Base-by-base conservation (phyloP, 129 eudicot genomes). In the Tanacetum coccineum region DNA sequence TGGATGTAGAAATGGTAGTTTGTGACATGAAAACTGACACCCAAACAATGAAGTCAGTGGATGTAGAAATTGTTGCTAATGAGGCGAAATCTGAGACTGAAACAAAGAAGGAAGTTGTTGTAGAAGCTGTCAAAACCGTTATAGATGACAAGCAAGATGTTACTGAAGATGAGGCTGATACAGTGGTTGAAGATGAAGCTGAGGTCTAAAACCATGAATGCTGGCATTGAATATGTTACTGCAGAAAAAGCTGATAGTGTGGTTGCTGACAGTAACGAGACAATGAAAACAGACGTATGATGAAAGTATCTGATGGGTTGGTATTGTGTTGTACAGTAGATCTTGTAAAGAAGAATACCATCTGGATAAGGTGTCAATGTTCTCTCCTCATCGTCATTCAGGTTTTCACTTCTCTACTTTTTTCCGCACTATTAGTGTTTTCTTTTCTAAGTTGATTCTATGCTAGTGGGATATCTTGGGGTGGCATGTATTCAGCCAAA, bases 401-500 rank as follows among this genome's bases (percentile, higher is more conserved):
- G 72, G 63, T 68, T 66, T 48, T 25, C 45, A 22, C 28, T 9
- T 66, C n/a, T 63, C 20, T 3, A 20, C 12, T 15, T 9, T 19
- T 15, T 15, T 18, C 26, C 9, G 10, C 18, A 13, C 66, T 32
- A 59, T 46, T 48, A 47, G 47, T 28, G 47, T 59, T 3, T 26
- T 45, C 18, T 17, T 5, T 39, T n/a, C 8, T n/a, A 39, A 40
- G 25, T 22, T 32, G 6, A 28, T 36, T 61, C 4, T 61, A 32
- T 20, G 45, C 28, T 48, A 6, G 67, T 57, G 49, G 17, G 42
- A 66, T 45, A 48, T 28, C 46, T 65, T 42, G 50, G 65, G 40
- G 14, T 32, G 18, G n/a, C 18, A 73, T 21, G 28, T 40, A 42
- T 64, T 22, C 48, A 74, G 52, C 65, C 66, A 66, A 65, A 74